Conservation (phyloP, 257 asterid species). For the Solanum paucissectum region DNA sequence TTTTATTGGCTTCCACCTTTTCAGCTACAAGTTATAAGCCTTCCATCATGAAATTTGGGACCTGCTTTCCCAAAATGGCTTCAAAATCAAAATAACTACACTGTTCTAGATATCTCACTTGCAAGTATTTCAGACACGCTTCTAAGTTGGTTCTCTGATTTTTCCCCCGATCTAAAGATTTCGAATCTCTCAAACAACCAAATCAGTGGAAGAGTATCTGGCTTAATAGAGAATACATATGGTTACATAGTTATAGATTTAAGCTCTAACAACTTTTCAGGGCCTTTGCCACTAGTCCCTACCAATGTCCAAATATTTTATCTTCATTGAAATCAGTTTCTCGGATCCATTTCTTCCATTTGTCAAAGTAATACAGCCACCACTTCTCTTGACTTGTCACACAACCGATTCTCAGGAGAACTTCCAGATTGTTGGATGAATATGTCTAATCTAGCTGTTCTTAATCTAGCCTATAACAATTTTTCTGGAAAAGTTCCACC, state of each 20-base stretch:
- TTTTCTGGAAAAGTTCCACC: slow-evolving; percentile 12
- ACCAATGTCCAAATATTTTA: background rate
- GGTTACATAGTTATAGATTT: background rate
- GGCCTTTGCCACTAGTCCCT: background rate
- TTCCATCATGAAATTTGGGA: slow-evolving; percentile 14
- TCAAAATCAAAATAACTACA: background rate
- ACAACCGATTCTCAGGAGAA: slow-evolving; percentile 2
- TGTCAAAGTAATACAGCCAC: background rate
- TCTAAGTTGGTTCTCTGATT: slow-evolving; percentile 20
- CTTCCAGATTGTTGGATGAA: slow-evolving; percentile 15
- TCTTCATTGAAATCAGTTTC: slow-evolving; percentile 9
- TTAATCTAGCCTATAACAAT: too few species aligned
- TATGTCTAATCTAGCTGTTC: background rate
- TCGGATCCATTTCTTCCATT: slow-evolving; percentile 11
- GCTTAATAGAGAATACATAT: background rate
- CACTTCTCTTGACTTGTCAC: slow-evolving; percentile 2
- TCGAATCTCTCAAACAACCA: slow-evolving; percentile 25
- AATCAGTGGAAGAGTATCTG: slow-evolving; percentile 15
- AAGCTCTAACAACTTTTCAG: slow-evolving; percentile 14
- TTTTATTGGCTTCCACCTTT: slow-evolving; percentile 19
- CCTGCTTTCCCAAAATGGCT: slow-evolving; percentile 24
- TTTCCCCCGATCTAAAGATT: background rate
- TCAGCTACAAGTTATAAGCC: background rate
- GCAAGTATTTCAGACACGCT: slow-evolving; percentile 9
- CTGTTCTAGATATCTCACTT: slow-evolving; percentile 9